Evolutionary conservation across 805 yeast species (phyloP).

Genomic region (Candida quercuum): DNA sequence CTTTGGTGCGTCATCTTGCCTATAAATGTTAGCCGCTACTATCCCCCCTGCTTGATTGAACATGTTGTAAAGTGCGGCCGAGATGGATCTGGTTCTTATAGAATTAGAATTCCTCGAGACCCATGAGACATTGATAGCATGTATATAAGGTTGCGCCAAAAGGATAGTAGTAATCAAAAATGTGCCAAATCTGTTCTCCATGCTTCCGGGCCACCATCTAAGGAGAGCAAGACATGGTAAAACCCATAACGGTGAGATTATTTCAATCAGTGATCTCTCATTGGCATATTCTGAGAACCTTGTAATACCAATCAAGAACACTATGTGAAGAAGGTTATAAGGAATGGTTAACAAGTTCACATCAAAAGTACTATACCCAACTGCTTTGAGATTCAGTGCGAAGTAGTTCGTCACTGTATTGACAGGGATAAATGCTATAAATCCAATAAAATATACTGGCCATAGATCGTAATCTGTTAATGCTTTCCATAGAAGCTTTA

Average conservation of each 20-base stretch:
- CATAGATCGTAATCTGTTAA: constrained; percentile 47
- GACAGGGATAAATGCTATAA: constrained; percentile 35
- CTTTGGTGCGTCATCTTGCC: constrained; percentile 49
- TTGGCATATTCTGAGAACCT: constrained; percentile 31
- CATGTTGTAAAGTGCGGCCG: constrained; percentile 62
- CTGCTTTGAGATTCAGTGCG: constrained; percentile 38
- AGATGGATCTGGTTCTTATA: constrained; percentile 54
- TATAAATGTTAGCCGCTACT: constrained; percentile 51
- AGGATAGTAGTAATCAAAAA: constrained; percentile 28
- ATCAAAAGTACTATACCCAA: constrained; percentile 48
- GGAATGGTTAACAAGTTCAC: constrained; percentile 51
- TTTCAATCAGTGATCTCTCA: constrained; percentile 24
- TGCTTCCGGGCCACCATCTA: constrained; percentile 35
- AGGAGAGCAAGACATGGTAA: constrained; percentile 28
- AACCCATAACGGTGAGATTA: constrained; percentile 27
- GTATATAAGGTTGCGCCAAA: constrained; percentile 38
- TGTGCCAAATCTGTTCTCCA: constrained; percentile 34
- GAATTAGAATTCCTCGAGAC: constrained; percentile 57
- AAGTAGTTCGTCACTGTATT: constrained; percentile 34
- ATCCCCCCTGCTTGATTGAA: constrained; percentile 55
- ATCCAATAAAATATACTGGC: constrained; percentile 49
- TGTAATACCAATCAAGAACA: constrained; percentile 30
- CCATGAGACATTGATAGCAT: constrained; percentile 53
- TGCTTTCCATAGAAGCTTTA: constrained; percentile 32
- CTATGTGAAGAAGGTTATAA: constrained; percentile 33